Evolutionary conservation across 306 rosid species (phyloP), one percentile per base, ranked within the genome.

Genomic region (Myrica gale): DNA sequence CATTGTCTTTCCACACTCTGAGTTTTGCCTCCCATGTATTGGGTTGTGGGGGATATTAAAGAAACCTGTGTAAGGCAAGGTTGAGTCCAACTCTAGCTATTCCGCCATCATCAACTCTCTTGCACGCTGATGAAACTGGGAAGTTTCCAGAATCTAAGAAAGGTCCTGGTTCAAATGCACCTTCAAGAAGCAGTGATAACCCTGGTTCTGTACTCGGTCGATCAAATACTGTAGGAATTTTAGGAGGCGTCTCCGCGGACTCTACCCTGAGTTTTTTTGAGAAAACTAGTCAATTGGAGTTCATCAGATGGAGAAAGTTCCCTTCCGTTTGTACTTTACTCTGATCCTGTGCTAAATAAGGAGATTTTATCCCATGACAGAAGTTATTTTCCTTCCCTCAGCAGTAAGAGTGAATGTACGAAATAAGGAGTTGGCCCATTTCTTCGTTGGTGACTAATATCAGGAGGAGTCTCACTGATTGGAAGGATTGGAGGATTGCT

Each of bases 161-260:
- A 79, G 63, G 77, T 78, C 74, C 53, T 79, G 82, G 71, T 60
- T 82, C 85, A 75, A 83, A 23, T 58, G 68, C 75, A 61, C 74
- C 77, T 75, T 86, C 83, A 21, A 78, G 58, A 72, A 83, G 53
- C 61, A 62, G 7, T 81, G 87, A 82, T 48, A 84, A 81, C 47
- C 46, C 55, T 47, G 45, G 68, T 69, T 77, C 89, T 79, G 73
- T 88, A 74, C 45, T 77, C 10, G 81, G 20, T 77, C 88, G 78
- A 73, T 81, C 66, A 19, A 82, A 72, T 51, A 54, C 81, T 37
- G 82, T 90, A 55, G 98, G 98, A 37, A 86, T 93, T 74, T 81
- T 93, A 71, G 98, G 98, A 72, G 96, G 98, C 47, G 74, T 61
- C 10, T 93, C 90, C 69, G 90, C 82, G 20, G 74, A 79, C 84